Base-by-base conservation (phyloP, 2,329 filamentous ascomycete species). In the Plenodomus biglobosus region DNA sequence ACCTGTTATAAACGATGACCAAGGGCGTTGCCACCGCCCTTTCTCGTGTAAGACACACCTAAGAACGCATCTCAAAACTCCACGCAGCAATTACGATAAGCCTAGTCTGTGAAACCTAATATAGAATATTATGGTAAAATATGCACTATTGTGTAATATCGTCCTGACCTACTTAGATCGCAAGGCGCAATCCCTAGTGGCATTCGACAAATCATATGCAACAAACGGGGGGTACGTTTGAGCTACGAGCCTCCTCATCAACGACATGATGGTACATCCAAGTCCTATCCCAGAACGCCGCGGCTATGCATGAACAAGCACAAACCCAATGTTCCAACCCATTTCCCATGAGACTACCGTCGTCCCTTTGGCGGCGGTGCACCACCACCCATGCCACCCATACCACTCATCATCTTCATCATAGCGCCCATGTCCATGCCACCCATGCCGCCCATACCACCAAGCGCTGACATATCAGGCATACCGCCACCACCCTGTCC, bases 401-500 rank as follows among this genome's bases (percentile, higher is more conserved):
- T 61, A 2, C 56, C 55, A 17, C 61, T 61, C 65, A 73, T 71
- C 67, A 70, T 69, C 38, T 68, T 63, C 66, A 69, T 69, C 65
- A 71, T 65, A 16, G 55, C 55, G 2, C 58, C 55, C 56, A 65
- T 65, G 32, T 78, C 65, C 58, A 69, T 65, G 17, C 78, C 80
- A 43, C 75, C 75, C 72, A 80, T 78, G 1, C 79, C 80, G 10
- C 82, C 80, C 80, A 85, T 83, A 19, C 77, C 78, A 46, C 73
- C 73, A 62, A 81, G 78, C 1, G 79, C 79, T 7, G 81, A 80
- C 80, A 85, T 83, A 39, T 77, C 75, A 1, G 86, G 85, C 78
- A 92, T 85, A 15, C 69, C 70, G 0, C 82, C 83, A 1, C 83
- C 86, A 1, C 63, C 68, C 4, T 84, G 85, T 1, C 85, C 85